Evolutionary conservation across 768 basidiomycete species (phyloP), one percentile per base, ranked within the genome.

Genomic region (Clathrus columnatus): DNA sequence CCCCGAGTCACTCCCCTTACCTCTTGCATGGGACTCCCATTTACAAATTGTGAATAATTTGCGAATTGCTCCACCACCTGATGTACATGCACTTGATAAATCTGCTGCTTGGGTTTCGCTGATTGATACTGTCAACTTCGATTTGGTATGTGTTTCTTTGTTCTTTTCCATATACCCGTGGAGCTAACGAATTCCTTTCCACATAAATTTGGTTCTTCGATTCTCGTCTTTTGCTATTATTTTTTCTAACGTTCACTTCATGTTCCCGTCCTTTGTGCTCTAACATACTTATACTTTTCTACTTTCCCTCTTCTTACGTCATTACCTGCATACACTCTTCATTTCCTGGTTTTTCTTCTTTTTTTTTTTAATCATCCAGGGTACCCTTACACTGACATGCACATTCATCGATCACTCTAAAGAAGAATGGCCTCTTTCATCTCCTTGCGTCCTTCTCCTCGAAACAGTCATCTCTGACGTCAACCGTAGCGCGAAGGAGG

Each of bases 101-200:
- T 73, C 81, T 20, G 78, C 77, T 5, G 81, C 80, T 45, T 67
- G 85, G 24, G 72, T 79, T 14, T 73, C 72, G 48, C 70, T 84
- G 30, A 66, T 83, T 27, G 71, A 75, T 44, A 75, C 84, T 61
- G 77, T 88, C n/a, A 69, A 72, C 7, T 82, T 87, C 67, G 81
- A 89, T 63, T 61, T 87, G 50, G 67, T 54, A n/a, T 8, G 42
- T 45, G 11, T 36, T 36, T 2, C 4, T n/a, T 36, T 36, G 36
- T 11, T n/a, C n/a, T 3, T 36, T 11, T 36, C n/a, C 10, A 14
- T 11, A 2, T 14, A 36, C 36, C 14, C 7, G 4, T 36, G 36
- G 36, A 36, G 7, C 36, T 36, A 36, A 36, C 30, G 7, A 11
- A 14, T 8, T 36, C 36, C n/a, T 8, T 11, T 36, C n/a, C 36